These are phyloP conservation scores for Pyrus bretschneideri DNA, from an alignment of 306 rosid species.

Conservation along the genomic window DNA sequence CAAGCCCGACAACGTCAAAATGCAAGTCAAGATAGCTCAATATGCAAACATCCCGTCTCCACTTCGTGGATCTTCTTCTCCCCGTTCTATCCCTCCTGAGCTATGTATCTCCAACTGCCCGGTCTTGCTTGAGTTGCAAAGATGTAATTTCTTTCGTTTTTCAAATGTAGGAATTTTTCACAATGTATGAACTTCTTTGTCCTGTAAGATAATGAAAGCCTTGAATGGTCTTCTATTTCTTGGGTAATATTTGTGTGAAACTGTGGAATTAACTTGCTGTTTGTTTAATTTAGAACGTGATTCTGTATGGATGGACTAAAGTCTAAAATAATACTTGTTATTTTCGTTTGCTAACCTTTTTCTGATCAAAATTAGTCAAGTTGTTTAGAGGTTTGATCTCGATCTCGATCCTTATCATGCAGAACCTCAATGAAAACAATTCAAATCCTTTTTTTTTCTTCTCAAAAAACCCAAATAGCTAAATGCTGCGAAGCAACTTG, in stretches of 20 bases:
- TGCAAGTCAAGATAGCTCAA: background rate
- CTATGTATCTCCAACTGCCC: background rate
- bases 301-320: too few species aligned
- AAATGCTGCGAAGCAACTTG: background rate
- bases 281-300: background rate
- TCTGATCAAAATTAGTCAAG: background rate
- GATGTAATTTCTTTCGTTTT: background rate
- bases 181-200: background rate
- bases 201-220: background rate
- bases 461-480: too few species aligned
- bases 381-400: background rate
- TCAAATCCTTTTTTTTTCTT: too few species aligned
- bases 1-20: slow-evolving; percentile 36
- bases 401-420: background rate
- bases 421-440: background rate
- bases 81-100: slow-evolving; percentile 26
- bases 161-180: background rate
- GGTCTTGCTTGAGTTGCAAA: background rate
- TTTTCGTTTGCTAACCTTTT: background rate
- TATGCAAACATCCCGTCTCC: background rate
- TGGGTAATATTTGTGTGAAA: too few species aligned
- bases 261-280: background rate
- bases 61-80: background rate
- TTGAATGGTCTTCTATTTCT: background rate
- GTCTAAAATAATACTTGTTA: background rate